These are phyloP conservation scores for Colletotrichum sp. DNA, from an alignment of 2,329 filamentous ascomycete species.

Conservation along the genomic window DNA sequence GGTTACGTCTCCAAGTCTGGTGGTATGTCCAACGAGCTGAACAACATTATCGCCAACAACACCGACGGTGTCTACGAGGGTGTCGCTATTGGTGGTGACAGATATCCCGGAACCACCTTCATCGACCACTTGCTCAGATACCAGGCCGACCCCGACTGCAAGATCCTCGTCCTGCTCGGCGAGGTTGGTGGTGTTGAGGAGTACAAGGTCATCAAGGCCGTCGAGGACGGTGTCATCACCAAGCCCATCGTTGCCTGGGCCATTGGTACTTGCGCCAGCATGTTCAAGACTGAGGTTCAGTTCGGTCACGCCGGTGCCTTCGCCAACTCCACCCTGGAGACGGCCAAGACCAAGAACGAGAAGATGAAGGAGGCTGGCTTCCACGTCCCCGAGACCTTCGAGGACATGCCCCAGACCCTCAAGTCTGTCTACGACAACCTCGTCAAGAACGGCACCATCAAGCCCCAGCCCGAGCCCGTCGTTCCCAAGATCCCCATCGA, in stretches of 20 bases:
- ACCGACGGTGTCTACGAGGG: constrained; percentile 99
- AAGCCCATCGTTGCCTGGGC: constrained; percentile 99
- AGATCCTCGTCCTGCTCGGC: constrained; percentile 93
- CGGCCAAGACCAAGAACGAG: constrained; percentile 95
- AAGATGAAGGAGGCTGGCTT: constrained; percentile 94
- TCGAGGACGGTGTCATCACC: constrained; percentile 92
- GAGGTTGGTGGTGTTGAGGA: constrained; percentile 99
- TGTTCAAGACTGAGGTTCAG: constrained; percentile 99
- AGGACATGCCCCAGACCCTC: constrained; percentile 84
- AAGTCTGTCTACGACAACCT: constrained; percentile 86
- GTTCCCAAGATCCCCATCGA: constrained; percentile 99
- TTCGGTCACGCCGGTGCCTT: constrained; percentile 99
- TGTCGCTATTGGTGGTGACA: constrained; percentile 98
- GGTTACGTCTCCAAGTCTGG: constrained; percentile 99
- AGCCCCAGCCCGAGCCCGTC: constrained; percentile 84
- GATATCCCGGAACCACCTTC: constrained; percentile 98
- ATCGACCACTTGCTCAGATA: constrained; percentile 98
- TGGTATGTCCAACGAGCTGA: constrained; percentile 99
- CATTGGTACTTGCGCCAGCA: constrained; percentile 97
- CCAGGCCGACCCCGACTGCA: constrained; percentile 96
- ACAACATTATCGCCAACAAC: constrained; percentile 97
- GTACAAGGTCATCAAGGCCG: constrained; percentile 98
- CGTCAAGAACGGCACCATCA: constrained; percentile 82
- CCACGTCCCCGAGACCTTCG: constrained; percentile 93
- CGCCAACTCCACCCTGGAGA: constrained; percentile 99